Base-by-base conservation (phyloP, 2,329 filamentous ascomycete genomes). In the Penicillium capsulatum region DNA sequence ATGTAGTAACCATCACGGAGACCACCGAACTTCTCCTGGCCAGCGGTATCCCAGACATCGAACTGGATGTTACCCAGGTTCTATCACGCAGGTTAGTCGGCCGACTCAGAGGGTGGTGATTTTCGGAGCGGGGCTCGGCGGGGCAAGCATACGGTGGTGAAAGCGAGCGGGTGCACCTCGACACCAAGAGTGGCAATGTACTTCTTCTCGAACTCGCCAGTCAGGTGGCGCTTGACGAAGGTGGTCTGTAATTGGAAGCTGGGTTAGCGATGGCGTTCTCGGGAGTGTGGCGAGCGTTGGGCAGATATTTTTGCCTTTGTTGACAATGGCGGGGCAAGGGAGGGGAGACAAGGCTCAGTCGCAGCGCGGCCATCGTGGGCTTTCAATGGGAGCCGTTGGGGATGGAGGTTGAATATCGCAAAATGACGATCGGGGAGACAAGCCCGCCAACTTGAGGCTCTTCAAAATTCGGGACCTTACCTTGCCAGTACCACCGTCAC, bases 1-100 rank as follows among this genome's bases (percentile, higher is more conserved):
- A 98, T 98, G 80, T 98, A 98, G 83, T 98, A 98, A 60, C 91
- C 91, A 74, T 98, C 91, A 77, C 91, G 87, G 64, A 98, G 88
- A 80, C 91, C 91, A 73, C 91, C 91, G 58, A 98, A 98, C 82
- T 97, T 98, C 80, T 98, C 91, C 76, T 98, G 91, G 61, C 91
- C 91, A 60, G 91, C 91, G 52, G 91, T 98, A 71, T 98, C 91
- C 91, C 91, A 98, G 60, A 97, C 92, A 70, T 98, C 91, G 77
- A 98, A 98, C 77, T 94, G 88, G 66, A 98, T 96, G 63, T 82
- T 79, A 59, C 92, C 92, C 65, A 88, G 83, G 86, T 97, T 98
- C 79, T 83, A 56, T 52, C 44, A 19, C 36, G 47, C 37, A 13
- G 43, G 54, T 63, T 60, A 63, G 57, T 58, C 36, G 42, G 42